These are phyloP conservation scores for Miscanthus lutarioriparius DNA, from an alignment of 176 grass and related monocot genomes.

Conservation along the genomic window DNA sequence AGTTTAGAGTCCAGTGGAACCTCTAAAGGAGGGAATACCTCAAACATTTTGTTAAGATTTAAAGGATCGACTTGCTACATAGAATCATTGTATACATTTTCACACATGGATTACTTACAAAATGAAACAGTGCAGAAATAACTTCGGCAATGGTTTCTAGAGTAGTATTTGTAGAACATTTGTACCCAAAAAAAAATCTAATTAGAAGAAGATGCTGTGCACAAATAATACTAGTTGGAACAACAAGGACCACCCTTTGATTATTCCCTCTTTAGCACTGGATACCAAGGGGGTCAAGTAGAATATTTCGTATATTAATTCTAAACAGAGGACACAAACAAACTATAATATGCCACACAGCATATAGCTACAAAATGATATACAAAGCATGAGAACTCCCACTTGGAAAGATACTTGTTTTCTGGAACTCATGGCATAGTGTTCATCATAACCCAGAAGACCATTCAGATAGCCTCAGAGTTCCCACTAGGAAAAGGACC, in stretches of 20 bases:
- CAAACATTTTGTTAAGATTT: not conserved
- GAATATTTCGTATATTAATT: constrained; percentile 6
- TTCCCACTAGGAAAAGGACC: not conserved
- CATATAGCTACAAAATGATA: constrained; percentile 13
- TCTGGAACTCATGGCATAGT: not conserved
- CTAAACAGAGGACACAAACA: not conserved
- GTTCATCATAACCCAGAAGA: constrained; percentile 10
- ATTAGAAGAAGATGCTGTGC: not conserved
- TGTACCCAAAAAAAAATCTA: not conserved
- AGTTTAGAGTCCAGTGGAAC: not conserved
- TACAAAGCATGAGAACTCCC: not conserved
- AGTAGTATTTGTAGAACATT: not conserved
- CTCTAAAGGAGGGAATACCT: not conserved
- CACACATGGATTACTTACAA: not conserved
- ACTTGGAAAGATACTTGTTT: not conserved
- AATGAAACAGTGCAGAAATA: not conserved
- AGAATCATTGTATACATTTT: not conserved
- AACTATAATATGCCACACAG: constrained; percentile 2
- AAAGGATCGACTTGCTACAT: not conserved
- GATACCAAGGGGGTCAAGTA: constrained; percentile 17
- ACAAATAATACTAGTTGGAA: constrained; percentile 12
- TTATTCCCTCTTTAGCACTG: constrained; percentile 39
- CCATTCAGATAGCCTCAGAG: not conserved
- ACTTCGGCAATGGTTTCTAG: not conserved
- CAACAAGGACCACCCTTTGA: constrained; percentile 24